phyloP scores from a whole-genome alignment of 495 filamentous ascomycete species.

The Chaetomium fimeti region DNA sequence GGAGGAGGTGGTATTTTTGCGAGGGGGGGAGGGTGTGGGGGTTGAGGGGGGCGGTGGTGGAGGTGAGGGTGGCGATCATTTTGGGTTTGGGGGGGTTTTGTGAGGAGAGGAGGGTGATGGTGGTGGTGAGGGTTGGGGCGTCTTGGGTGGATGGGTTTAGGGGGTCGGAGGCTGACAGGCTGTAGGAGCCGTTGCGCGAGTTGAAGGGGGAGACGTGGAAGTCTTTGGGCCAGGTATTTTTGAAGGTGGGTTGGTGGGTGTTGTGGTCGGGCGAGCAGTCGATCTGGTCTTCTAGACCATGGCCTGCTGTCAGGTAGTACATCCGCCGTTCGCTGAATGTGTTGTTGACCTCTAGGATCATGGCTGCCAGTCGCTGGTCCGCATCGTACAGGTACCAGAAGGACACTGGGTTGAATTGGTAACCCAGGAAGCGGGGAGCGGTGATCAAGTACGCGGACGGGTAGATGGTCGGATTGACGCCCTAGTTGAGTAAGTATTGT shows the following conservation, averaged over 20 bases:
- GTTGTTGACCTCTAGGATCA: constrained; percentile 77
- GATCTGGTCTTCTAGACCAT: neutral
- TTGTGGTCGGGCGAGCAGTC: constrained; percentile 1
- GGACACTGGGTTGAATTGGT: constrained; percentile 73
- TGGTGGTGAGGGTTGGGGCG: constrained; percentile 47
- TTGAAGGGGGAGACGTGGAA: constrained; percentile 78
- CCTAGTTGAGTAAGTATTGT: constrained; percentile 38
- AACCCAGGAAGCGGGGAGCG: constrained; percentile 65
- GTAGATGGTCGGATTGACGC: constrained; percentile 51
- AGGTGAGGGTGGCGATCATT: constrained; percentile 54
- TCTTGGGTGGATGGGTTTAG: constrained; percentile 30
- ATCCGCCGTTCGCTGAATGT: constrained; percentile 71
- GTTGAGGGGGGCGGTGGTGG: constrained; percentile 49
- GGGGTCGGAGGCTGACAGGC: constrained; percentile 55
- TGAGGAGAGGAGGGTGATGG: constrained; percentile 57
- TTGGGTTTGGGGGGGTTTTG: constrained; percentile 57
- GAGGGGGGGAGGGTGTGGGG: constrained; percentile 43
- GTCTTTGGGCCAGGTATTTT: constrained; percentile 60
- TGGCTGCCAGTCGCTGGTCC: constrained; percentile 56
- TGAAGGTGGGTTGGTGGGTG: constrained; percentile 37
- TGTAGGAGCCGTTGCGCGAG: constrained; percentile 60
- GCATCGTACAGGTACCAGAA: constrained; percentile 77
- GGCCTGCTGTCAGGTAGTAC: constrained; percentile 50
- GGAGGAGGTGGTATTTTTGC: constrained; percentile 49
- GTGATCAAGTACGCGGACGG: constrained; percentile 68